phyloP scores from a whole-genome alignment of 345 rosid species.

The Aegle marmelos region DNA sequence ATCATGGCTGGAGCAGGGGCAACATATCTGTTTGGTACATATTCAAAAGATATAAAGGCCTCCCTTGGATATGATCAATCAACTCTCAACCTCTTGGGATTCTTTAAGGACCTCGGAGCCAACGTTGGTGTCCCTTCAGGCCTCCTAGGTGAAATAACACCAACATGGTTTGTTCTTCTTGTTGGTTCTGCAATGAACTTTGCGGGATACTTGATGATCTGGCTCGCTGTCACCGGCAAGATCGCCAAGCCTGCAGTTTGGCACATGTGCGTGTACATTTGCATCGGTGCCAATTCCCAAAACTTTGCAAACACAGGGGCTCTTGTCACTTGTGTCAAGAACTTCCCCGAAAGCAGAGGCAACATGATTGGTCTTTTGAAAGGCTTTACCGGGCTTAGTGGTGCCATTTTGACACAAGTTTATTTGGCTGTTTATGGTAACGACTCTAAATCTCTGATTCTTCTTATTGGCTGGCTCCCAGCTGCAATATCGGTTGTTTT shows the following conservation, averaged over 20 bases:
- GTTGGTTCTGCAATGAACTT: conserved; percentile 84
- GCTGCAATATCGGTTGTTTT: conserved; percentile 70
- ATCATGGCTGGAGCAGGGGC: conserved; percentile 93
- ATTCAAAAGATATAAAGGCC: conserved; percentile 73
- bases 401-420: conserved; percentile 78
- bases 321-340: conserved; percentile 78
- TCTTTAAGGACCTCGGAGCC: conserved; percentile 88
- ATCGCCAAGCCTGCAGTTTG: conserved; percentile 68
- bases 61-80: conserved; percentile 79
- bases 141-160: conserved; percentile 80
- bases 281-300: conserved; percentile 80
- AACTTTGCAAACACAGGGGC: conserved; percentile 89
- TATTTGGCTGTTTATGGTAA: conserved; percentile 77
- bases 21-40: conserved; percentile 76
- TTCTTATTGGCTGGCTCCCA: conserved; percentile 82
- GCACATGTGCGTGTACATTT: conserved; percentile 85
- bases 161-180: conserved; percentile 82
- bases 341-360: conserved; percentile 87
- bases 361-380: conserved; percentile 74
- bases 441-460: conserved; percentile 68
- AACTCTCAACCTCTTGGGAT: conserved; percentile 75
- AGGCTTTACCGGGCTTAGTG: conserved; percentile 83
- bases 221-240: conserved; percentile 63
- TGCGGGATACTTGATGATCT: conserved; percentile 78
- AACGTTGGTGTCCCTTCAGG: conserved; percentile 77